Base-by-base conservation (phyloP, 805 yeast species). In the Barnettozyma sucrosica region DNA sequence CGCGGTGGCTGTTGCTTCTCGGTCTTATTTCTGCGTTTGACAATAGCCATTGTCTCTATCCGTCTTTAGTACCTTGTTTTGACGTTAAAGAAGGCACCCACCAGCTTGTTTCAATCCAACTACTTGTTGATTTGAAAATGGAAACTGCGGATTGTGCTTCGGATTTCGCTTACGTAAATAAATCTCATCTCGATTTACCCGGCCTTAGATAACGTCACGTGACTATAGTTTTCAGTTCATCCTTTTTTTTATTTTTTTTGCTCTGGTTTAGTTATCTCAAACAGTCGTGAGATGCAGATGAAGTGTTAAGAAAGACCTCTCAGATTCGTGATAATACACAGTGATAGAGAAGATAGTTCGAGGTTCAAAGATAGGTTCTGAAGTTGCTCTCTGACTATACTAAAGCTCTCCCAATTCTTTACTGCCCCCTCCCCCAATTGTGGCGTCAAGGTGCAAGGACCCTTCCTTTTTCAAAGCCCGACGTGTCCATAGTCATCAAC, bases 11-110 rank as follows among this genome's bases (percentile, higher is more conserved):
- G 77, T 59, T 63, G 73, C 28, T 69, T 44, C 18, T 51, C 45
- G 16, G 51, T 80, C 63, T 71, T 81, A 63, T 70, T 72, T 23
- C 45, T 36, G 63, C 87, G 80, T 66, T 81, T 84, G 16, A 89
- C 82, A 51, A 85, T 75, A 44, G 87, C 95, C 95, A 87, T 86
- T 9, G 36, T 38, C 21, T 34, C 4, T 9, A 18, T 7, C 21
- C 18, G 20, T 34, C 14, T 34, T 18, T 18, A 18, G 37, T 34
- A 4, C 13, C 18, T 34, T 34, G 37, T 34, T 34, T 34, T 16
- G 8, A 34, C 25, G 25, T 23, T 23, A 6, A 23, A 8, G 8
- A 23, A 23, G 25, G 25, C 7, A 23, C 25, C 25, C 7, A 23
- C 25, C 25, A 23, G 25, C 5, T 23, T 23, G 25, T 23, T 23